phyloP scores from a whole-genome alignment of 1,139 yeast genomes.

The Sugiyamaella pinicola region DNA sequence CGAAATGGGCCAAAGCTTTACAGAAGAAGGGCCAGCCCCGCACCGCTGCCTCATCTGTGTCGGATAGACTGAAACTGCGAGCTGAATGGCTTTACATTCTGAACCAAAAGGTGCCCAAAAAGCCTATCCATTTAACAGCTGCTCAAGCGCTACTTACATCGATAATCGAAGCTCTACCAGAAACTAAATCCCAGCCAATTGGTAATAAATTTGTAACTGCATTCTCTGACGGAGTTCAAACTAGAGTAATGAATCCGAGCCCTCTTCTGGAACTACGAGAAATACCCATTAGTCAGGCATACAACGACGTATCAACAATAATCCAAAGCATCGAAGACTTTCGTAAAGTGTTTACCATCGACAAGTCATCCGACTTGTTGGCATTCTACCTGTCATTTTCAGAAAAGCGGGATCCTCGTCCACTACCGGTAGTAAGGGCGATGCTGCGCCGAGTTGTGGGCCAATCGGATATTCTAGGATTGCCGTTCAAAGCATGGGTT shows the following conservation, averaged over 20 bases:
- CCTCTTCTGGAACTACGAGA: constrained; percentile 37
- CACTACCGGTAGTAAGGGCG: constrained; percentile 39
- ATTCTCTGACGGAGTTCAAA: constrained; percentile 36
- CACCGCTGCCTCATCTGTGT: constrained; percentile 3
- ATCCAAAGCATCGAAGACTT: constrained; percentile 31
- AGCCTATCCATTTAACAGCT: constrained; percentile 27
- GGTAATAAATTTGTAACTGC: constrained; percentile 15
- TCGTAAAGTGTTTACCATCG: constrained; percentile 24
- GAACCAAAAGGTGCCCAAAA: constrained; percentile 29
- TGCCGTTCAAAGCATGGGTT: constrained; percentile 37
- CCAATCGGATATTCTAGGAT: constrained; percentile 28
- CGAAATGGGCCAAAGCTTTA: constrained; percentile 26
- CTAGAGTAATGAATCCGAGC: constrained; percentile 36
- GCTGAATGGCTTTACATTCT: constrained; percentile 30
- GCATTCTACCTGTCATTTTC: constrained; percentile 38
- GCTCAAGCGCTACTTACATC: constrained; percentile 22
- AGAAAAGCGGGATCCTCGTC: constrained; percentile 28
- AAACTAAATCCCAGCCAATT: not conserved
- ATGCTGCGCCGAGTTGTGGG: constrained; percentile 32
- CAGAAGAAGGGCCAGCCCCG: constrained; percentile 17
- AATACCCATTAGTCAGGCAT: constrained; percentile 31
- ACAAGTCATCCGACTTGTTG: constrained; percentile 37
- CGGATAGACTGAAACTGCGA: constrained; percentile 30
- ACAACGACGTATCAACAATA: constrained; percentile 26
- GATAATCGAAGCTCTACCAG: constrained; percentile 10